Percentiles rank a stretch among this genome's conserved stretches.
phyloP scores from a whole-genome alignment of 345 rosid genomes.

The Eucalyptus lansdowneana region DNA sequence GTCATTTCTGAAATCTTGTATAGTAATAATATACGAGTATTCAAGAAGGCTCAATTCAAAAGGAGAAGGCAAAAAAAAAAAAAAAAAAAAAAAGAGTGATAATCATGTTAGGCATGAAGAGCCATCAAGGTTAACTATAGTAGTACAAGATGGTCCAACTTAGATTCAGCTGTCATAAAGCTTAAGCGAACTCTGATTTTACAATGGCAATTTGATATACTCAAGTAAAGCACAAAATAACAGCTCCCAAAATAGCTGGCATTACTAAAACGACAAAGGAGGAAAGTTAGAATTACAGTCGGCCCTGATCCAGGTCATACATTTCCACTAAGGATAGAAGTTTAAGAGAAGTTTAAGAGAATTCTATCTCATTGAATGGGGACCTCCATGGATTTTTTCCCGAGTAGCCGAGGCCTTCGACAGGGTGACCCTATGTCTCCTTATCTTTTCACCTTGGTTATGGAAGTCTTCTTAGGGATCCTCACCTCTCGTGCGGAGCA shows the following conservation, averaged over 20 bases:
- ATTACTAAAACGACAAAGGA: not conserved
- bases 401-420: no score
- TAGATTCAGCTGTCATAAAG: not conserved
- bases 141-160: not conserved
- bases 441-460: no score
- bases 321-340: not conserved
- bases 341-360: not conserved
- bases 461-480: no score
- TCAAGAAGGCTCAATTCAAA: not conserved
- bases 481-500: no score
- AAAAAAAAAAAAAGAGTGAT: no score
- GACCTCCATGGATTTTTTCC: no score
- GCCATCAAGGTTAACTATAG: not conserved
- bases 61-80: not conserved
- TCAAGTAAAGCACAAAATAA: constrained; percentile 16
- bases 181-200: constrained; percentile 30
- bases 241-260: not conserved
- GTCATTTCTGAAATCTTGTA: not conserved
- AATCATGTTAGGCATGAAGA: not conserved
- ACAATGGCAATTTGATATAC: constrained; percentile 84
- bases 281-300: not conserved
- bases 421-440: no score
- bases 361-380: not conserved
- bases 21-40: not conserved
- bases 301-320: not conserved